Base-by-base conservation (phyloP, 352 stramenopile genomes). In the Phytopythium cucurbitacearum region DNA sequence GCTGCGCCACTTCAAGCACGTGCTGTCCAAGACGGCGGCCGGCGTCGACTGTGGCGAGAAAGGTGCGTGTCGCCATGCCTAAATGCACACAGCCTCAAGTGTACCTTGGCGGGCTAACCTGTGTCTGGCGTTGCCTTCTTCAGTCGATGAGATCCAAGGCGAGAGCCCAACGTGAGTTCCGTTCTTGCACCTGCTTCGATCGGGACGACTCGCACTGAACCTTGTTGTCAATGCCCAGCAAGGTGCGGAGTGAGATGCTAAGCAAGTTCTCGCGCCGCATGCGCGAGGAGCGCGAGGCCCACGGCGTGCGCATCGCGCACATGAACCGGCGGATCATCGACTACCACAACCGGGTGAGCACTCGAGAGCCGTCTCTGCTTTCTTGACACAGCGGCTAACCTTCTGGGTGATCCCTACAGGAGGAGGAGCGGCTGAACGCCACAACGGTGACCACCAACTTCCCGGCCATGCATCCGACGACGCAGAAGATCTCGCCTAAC, bases 321-420 rank as follows among this genome's bases (percentile, higher is more conserved):
- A 89, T 92, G 77, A 91, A 90, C 51, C 77, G 80, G 9, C 77
- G 81, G n/a, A 91, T 92, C 60, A 74, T 66, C 11, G 77, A 92
- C 12, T 89, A 91, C 57, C 77, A 90, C 62, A 72, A 73, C 53
- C 74, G 81, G 55, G 82, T 87, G 6, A 7, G 21, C 13, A 21
- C 34, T 52, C 35, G 15, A 42, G 4, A 12, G 16, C 35, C 7
- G 4, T 12, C 44, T 5, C 10, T 51, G 60, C 12, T 43, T 57
- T 53, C 16, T 38, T 40, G 6, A 9, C 45, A 33, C 13, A 41
- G 40, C 15, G 46, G 3, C 21, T 33, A 9, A 37, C 4, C 16
- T 35, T 21, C 8, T 7, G 43, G 33, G 13, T 40, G 41, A 21
- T 32, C 39, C 13, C 15, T 21, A 6, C 51, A 92, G 82, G 76